Evolutionary conservation across 2,329 filamentous ascomycete genomes (phyloP), one percentile per base, ranked within the genome.

Genomic region (Helotiales sp.): DNA sequence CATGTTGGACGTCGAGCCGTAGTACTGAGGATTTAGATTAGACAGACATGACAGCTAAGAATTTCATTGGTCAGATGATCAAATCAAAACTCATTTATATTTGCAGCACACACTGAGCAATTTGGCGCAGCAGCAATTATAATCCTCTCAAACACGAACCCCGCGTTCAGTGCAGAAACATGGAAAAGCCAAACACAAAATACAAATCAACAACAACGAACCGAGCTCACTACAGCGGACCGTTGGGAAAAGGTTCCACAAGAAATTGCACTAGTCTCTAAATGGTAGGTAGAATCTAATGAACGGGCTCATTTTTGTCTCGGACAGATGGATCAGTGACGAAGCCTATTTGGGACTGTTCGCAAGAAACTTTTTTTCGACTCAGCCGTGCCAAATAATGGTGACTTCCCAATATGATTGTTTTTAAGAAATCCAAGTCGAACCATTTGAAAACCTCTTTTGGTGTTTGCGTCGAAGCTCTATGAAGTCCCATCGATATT

Each of bases 41-140:
- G 59, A 30, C 3, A 68, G 28, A 43, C 17, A 83, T 2, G 50
- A 15, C 7, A 58, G 34, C 66, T 68, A 34, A 22, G n/a, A 6
- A n/a, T n/a, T n/a, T n/a, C 6, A 45, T 6, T 20, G 40, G 40
- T 45, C 8, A 26, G 17, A 34, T 13, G 22, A 30, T 30, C 6
- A 26, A 13, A 3, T 22, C 24, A 11, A 32, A 6, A 13, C 8
- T 13, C 10, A n/a, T 1, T 13, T 13, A 13, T 1, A 3, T 17
- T 15, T 5, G 11, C 11, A n/a, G 11, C n/a, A 61, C 63, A 20
- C 11, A 65, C 63, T 15, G 63, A 54, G 50, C 63, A 65, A 47
- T 45, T 40, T 6, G 63, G 63, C 22, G 57, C 45, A 1, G 54
- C 20, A 22, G 34, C 22, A 28, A 40, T 22, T 13, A 22, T 17